phyloP scores from a whole-genome alignment of 2,329 filamentous ascomycete species.

The Scopulariopsis brevicaulis region DNA sequence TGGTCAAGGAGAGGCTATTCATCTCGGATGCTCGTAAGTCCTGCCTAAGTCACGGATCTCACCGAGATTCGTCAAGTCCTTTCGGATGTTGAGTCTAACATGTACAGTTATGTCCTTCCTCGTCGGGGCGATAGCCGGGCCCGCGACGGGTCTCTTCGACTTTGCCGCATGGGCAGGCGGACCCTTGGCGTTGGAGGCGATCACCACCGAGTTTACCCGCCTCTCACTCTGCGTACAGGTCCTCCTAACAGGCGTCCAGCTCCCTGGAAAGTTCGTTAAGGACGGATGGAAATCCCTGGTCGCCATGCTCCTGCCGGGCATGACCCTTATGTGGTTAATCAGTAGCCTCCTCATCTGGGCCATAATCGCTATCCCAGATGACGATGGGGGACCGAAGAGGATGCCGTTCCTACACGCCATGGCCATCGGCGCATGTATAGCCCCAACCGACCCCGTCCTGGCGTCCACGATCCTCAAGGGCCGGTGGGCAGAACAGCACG shows the following conservation, averaged over 20 bases:
- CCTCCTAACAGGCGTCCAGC: neutral
- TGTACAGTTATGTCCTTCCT: neutral
- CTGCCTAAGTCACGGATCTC: too few relatives aligned
- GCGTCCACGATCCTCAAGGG: constrained; percentile 52
- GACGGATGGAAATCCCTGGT: neutral
- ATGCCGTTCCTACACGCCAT: constrained; percentile 39
- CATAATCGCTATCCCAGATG: constrained; percentile 39
- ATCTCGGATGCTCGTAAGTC: neutral
- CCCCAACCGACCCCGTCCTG: constrained; percentile 50
- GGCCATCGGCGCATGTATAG: constrained; percentile 48
- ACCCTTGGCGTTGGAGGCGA: neutral
- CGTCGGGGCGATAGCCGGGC: neutral
- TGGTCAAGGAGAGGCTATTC: neutral
- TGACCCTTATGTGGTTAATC: constrained; percentile 51
- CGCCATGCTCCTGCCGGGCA: constrained; percentile 13
- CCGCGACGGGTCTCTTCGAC: neutral
- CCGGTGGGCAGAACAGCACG: constrained; percentile 50
- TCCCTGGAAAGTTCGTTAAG: neutral
- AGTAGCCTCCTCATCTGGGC: constrained; percentile 38
- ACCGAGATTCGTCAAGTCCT: neutral
- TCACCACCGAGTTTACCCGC: neutral
- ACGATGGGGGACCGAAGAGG: neutral
- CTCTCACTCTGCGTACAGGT: neutral
- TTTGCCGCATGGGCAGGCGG: neutral
- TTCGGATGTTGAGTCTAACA: neutral